phyloP scores from a whole-genome alignment of 148 eudicot species.

The Rhododendron vialii region DNA sequence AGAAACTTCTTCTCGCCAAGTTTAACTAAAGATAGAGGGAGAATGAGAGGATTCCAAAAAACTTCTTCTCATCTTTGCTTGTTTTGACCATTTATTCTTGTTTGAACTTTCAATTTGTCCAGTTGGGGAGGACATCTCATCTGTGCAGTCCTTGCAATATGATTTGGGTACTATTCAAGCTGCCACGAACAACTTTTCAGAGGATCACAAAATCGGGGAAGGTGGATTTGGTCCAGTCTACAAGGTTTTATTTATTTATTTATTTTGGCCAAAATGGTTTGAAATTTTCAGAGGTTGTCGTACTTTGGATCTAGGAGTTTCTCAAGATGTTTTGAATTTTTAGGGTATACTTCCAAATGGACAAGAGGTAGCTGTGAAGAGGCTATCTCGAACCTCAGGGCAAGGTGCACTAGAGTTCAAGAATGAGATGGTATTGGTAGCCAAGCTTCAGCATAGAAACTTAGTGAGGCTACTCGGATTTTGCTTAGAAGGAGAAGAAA shows the following conservation, averaged over 20 bases:
- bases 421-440: not conserved
- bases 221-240: constrained; percentile 20
- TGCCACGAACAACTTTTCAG: constrained; percentile 11
- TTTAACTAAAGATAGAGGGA: not conserved
- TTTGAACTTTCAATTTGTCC: not conserved
- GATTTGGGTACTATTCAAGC: not conserved
- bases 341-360: not conserved
- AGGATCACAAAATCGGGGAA: constrained; percentile 6
- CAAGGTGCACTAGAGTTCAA: not conserved
- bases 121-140: not conserved
- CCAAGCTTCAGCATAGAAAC: not conserved
- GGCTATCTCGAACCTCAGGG: not conserved
- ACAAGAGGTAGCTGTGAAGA: not conserved
- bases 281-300: not conserved
- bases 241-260: not conserved
- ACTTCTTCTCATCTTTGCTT: not conserved
- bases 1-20: not conserved
- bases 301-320: not conserved
- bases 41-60: not conserved
- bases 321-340: not conserved
- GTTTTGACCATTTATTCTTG: not conserved
- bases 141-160: not conserved
- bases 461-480: not conserved
- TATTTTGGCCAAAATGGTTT: not conserved
- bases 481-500: not conserved